Evolutionary conservation across 495 filamentous ascomycete genomes (phyloP).

Genomic region (Tuber aestivum): DNA sequence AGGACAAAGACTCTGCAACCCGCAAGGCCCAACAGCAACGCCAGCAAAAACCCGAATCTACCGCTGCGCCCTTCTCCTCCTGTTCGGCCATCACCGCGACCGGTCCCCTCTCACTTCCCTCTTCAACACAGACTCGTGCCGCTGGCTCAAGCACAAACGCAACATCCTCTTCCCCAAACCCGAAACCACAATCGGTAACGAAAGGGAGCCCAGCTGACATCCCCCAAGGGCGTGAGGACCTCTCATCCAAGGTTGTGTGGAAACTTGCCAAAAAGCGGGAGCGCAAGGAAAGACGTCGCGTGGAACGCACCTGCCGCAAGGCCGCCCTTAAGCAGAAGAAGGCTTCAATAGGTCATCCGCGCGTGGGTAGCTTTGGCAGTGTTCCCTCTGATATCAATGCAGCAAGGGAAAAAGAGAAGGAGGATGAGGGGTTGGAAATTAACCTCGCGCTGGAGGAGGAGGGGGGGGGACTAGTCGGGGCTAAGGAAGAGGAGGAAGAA

Average conservation of each 20-base stretch:
- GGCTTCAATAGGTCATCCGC: slow-evolving; percentile 17
- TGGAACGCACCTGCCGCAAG: not conserved
- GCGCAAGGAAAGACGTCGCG: not conserved
- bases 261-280: not conserved
- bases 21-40: slow-evolving; percentile 13
- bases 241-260: not conserved
- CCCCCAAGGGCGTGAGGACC: not conserved
- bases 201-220: not conserved
- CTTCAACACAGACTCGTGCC: not conserved
- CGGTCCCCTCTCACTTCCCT: not conserved
- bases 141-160: not conserved
- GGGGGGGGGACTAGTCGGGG: not conserved
- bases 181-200: not conserved
- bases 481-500: not conserved
- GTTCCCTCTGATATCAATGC: slow-evolving; percentile 4
- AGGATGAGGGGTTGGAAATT: slow-evolving; percentile 29
- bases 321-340: slow-evolving; percentile 9
- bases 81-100: not conserved
- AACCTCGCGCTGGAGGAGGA: slow-evolving; percentile 7
- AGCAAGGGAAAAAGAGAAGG: slow-evolving; percentile 6
- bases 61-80: not conserved
- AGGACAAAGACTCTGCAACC: slow-evolving; percentile 30
- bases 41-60: not conserved
- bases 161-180: not conserved
- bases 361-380: slow-evolving; percentile 18